Evolutionary conservation across 441 rosid species (phyloP), one percentile per base, ranked within the genome.

Genomic region (Isatis lusitanica): DNA sequence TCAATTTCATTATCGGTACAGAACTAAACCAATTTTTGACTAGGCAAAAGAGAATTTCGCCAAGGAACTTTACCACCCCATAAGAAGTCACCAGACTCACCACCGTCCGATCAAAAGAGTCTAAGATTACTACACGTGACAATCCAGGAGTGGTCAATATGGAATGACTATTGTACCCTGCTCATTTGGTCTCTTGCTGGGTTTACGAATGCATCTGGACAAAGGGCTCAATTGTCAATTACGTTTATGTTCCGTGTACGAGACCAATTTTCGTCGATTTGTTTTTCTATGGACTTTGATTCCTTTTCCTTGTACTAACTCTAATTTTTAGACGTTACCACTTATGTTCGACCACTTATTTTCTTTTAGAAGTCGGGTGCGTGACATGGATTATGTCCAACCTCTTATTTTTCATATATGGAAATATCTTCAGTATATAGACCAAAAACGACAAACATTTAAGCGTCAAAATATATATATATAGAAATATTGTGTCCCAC

Each of bases 231-330:
- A 16, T 65, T 16, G 73, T 59, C 68, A 71, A 40, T 76, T 55
- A 56, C 39, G 31, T 28, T 39, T 42, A 50, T 63, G 71, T 39
- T 64, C 58, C 80, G 80, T 77, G 68, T 71, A 71, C 80, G 76
- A 71, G 67, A 71, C 66, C 58, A 65, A 12, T 50, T 76, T 53
- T 65, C 58, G 30, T 43, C 16, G 7, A 33, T 38, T 59, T 59
- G 9, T 13, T 33, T 55, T 5, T 10, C 26, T 13, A 28, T 10
- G 7, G 9, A 6, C 8, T 57, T 56, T 57, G 7, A 30, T 73
- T 56, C 48, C 71, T 28, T 72, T 52, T 53, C n/a, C 15, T 40
- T 60, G 9, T 21, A 21, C 10, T 40, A 68, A 56, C 24, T 21
- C 24, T 56, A 31, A 53, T 12, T 33, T 4, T 35, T 35, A 63